Conservation (phyloP, 2,329 filamentous ascomycete species). For the Alternaria metachromatica region DNA sequence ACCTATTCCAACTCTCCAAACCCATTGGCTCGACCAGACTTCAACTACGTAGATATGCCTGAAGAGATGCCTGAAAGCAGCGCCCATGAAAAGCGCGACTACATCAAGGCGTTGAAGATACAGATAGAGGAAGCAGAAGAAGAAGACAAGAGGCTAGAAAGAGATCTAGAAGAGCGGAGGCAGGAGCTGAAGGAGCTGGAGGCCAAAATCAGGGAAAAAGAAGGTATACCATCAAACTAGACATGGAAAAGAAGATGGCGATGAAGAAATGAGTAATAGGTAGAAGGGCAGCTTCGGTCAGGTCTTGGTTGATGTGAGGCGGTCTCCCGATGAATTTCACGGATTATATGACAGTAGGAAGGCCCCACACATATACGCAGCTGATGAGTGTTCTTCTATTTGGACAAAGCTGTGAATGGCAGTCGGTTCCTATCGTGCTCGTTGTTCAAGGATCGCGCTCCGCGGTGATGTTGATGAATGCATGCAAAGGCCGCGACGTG, state of each 20-base stretch:
- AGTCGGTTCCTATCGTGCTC: neutral
- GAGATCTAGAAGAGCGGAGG: neutral
- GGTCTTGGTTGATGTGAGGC: neutral
- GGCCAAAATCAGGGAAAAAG: neutral
- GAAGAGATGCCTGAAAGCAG: neutral
- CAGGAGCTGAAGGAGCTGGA: neutral
- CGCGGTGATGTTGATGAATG: neutral
- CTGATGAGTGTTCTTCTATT: neutral
- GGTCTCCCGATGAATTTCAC: too few species aligned
- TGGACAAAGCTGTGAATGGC: neutral
- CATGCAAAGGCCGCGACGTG: neutral
- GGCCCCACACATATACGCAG: neutral
- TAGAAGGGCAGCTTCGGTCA: neutral
- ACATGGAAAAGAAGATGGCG: neutral
- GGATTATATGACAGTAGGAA: too few species aligned
- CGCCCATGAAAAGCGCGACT: neutral
- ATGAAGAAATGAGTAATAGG: neutral
- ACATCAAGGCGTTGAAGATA: neutral
- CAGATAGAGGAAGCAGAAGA: neutral
- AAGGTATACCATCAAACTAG: neutral
- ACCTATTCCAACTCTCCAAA: neutral
- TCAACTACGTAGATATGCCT: neutral
- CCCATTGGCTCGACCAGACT: neutral
- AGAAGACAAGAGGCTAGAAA: neutral
- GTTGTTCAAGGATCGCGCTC: neutral